phyloP scores from a whole-genome alignment of 1,139 yeast species.

The Kodamaea sp. region DNA sequence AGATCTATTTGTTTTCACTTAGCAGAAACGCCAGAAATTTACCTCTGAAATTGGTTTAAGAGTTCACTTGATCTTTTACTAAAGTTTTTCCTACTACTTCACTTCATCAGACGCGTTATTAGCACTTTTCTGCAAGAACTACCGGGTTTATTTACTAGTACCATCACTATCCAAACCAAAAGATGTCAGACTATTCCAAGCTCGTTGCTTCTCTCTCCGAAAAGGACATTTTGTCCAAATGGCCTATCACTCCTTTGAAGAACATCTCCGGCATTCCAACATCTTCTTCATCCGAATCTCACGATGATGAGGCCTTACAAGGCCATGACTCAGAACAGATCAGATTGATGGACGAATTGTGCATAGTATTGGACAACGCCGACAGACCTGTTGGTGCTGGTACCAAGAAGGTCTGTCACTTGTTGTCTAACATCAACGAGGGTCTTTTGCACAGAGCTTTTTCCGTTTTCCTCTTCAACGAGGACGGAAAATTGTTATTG shows the following conservation, averaged over 20 bases:
- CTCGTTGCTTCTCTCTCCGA: slow-evolving; percentile 54
- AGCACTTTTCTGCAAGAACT: too few species aligned
- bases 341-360: slow-evolving; percentile 91
- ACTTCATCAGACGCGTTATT: too few species aligned
- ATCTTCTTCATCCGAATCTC: slow-evolving; percentile 25
- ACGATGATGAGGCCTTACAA: slow-evolving; percentile 48
- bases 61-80: too few species aligned
- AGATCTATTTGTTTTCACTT: too few species aligned
- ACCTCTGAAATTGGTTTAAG: too few species aligned
- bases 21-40: too few species aligned
- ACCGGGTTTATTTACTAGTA: too few species aligned
- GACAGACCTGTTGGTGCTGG: slow-evolving; percentile 92
- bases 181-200: slow-evolving; percentile 41
- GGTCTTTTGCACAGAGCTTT: slow-evolving; percentile 95
- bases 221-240: slow-evolving; percentile 52
- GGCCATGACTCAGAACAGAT: slow-evolving; percentile 97
- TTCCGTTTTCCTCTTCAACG: slow-evolving; percentile 87
- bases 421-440: slow-evolving; percentile 80
- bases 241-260: slow-evolving; percentile 59
- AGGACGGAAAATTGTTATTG: slow-evolving; percentile 70
- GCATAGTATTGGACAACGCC: slow-evolving; percentile 87
- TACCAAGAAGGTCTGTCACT: slow-evolving; percentile 88
- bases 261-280: slow-evolving; percentile 49
- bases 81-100: too few species aligned
- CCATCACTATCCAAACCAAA: too few species aligned